Evolutionary conservation across 2,329 filamentous ascomycete genomes (phyloP), one percentile per base, ranked within the genome.

Genomic region (Microsporum ferrugineum): DNA sequence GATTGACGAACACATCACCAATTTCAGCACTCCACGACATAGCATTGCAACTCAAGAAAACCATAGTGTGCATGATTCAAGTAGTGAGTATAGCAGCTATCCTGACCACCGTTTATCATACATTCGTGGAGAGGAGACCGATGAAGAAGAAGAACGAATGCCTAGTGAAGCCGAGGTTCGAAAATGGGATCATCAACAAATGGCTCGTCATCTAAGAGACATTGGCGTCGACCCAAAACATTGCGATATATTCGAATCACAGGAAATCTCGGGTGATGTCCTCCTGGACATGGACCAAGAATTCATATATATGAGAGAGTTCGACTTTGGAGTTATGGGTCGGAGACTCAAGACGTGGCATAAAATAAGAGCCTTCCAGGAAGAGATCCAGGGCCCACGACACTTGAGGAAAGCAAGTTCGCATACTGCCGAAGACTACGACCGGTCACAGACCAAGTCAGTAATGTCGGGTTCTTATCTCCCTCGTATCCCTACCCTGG

Each of bases 1-100:
- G 62, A 97, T 97, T 68, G 88, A 97, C 72, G 92, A 97, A 75
- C 92, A 96, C 71, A 96, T 97, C 67, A 96, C 90, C 47, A 88
- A 96, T 71, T 83, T 97, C 76, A 82, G 80, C 71, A 84, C 80
- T 4, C 82, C 82, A 60, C 79, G 82, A 29, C 81, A 83, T 63
- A 80, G 79, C 68, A 64, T 80, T 61, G 67, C 76, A 51, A 69
- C 72, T 23, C 81, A 83, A 56, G 76, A 77, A 34, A 86, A 65
- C 77, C 82, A 80, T 60, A 74, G 76, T 58, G 75, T 80, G 49
- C 89, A 85, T 64, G 89, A 95, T 72, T 95, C 91, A 1, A 88
- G 87, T 57, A 96, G 90, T 75, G 89, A 95, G 71, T 96, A 96
- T 73, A 95, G 91, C 74, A 88, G 84, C 63, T 85, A 89, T 60